Conservation (phyloP, 306 rosid genomes). For the Senna siamea region DNA sequence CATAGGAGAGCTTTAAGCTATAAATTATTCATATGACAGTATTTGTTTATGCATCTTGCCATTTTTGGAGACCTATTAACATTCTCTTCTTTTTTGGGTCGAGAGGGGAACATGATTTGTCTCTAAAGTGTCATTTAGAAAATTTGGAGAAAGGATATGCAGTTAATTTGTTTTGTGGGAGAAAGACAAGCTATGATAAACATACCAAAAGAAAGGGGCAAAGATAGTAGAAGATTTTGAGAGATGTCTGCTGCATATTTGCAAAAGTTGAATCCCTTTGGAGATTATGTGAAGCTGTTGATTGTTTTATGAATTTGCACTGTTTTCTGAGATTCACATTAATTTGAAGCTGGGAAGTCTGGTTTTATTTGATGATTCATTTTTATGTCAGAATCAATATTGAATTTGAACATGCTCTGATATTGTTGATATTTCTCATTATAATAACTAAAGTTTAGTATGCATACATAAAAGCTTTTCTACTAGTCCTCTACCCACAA, state of each 20-base stretch:
- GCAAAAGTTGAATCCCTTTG: not conserved
- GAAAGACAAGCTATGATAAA: not conserved
- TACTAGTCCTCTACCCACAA: conserved; percentile 1
- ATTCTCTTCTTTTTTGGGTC: not conserved
- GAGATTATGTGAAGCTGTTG: not conserved
- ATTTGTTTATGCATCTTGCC: conserved; percentile 26
- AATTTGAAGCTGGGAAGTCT: conserved; percentile 31
- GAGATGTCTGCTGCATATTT: not conserved
- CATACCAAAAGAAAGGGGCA: not conserved
- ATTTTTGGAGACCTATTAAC: not conserved
- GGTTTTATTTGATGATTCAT: conserved; percentile 28
- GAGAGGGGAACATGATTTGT: conserved; percentile 17
- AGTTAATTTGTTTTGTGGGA: conserved; percentile 8
- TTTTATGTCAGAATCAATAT: conserved; percentile 15
- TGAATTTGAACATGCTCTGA: conserved; percentile 29
- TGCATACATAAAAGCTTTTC: conserved; percentile 17
- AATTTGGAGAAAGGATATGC: conserved; percentile 26
- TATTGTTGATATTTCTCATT: conserved; percentile 27
- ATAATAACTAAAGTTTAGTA: conserved; percentile 22
- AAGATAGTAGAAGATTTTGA: not conserved
- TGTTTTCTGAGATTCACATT: not conserved
- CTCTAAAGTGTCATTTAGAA: conserved; percentile 1
- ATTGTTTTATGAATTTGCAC: not conserved
- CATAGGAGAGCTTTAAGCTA: conserved; percentile 21
- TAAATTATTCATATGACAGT: not conserved